Percentiles rank a stretch among this genome's conserved stretches.
These are phyloP conservation scores for Coniochaeta sp. DNA, from an alignment of 2,329 filamentous ascomycete genomes.

Conservation along the genomic window DNA sequence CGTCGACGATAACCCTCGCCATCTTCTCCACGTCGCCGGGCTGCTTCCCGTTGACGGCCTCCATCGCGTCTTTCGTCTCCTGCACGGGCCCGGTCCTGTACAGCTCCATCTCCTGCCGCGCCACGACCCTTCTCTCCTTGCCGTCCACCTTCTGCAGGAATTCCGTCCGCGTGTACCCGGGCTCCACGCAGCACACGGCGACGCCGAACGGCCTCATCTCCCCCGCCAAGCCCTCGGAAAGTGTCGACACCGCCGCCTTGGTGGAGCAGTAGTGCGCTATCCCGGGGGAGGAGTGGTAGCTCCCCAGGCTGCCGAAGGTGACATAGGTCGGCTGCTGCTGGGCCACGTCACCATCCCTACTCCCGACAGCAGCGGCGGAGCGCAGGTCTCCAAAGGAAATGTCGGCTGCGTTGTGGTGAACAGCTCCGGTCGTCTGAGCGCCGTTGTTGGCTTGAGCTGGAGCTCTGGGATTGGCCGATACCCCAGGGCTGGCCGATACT, in stretches of 20 bases:
- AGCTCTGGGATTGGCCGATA: no score
- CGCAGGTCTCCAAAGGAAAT: no score
- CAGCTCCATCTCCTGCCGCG: slow-evolving; percentile 8
- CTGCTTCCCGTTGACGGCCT: slow-evolving; percentile 31
- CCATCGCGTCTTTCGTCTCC: slow-evolving; percentile 15
- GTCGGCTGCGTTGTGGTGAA: no score
- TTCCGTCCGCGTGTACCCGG: slow-evolving; percentile 29
- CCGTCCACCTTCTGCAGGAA: slow-evolving; percentile 17
- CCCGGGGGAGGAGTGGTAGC: slow-evolving; percentile 24
- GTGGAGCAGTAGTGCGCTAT: slow-evolving; percentile 31
- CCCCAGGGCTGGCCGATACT: no score
- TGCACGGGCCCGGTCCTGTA: slow-evolving; percentile 10
- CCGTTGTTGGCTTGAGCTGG: no score
- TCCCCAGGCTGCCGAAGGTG: slow-evolving; percentile 39
- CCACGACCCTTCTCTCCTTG: slow-evolving; percentile 10
- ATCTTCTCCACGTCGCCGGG: slow-evolving; percentile 38
- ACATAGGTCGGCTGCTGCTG: no score
- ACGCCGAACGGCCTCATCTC: slow-evolving; percentile 41
- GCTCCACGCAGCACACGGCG: slow-evolving; percentile 28
- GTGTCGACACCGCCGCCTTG: slow-evolving; percentile 37
- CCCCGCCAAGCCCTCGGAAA: slow-evolving; percentile 33
- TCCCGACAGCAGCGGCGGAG: slow-evolving; percentile 12
- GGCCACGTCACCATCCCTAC: slow-evolving; percentile 7
- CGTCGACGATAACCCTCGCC: slow-evolving; percentile 32
- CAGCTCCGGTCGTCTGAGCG: no score